Percentiles rank a stretch among this genome's conserved stretches.
These are phyloP conservation scores for Ophidiomyces ophidiicola DNA, from an alignment of 2,329 filamentous ascomycete species.

Conservation along the genomic window DNA sequence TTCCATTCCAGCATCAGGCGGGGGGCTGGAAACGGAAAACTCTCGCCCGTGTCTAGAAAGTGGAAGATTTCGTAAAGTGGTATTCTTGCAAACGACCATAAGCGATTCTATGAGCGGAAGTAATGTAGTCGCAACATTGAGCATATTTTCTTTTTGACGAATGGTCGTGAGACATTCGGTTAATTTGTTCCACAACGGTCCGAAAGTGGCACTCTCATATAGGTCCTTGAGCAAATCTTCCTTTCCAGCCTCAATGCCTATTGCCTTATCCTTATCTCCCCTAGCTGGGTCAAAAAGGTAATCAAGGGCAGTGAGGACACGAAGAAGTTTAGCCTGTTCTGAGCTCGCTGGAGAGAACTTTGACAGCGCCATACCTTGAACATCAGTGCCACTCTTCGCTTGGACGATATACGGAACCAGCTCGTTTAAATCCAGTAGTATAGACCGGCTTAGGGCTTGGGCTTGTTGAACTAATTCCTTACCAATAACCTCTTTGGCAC, in stretches of 20 bases:
- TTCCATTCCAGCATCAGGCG: constrained; percentile 71
- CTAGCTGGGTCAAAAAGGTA: constrained; percentile 82
- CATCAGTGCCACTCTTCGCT: constrained; percentile 79
- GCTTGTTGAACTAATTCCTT: constrained; percentile 82
- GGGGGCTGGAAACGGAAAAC: constrained; percentile 59
- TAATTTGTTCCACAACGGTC: constrained; percentile 79
- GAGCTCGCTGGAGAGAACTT: constrained; percentile 95
- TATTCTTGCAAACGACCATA: constrained; percentile 99
- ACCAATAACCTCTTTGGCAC: constrained; percentile 82
- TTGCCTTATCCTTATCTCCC: constrained; percentile 40
- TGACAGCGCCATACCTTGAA: constrained; percentile 82
- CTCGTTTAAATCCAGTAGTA: constrained; percentile 71
- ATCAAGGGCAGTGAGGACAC: constrained; percentile 84
- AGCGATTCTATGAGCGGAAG: constrained; percentile 88
- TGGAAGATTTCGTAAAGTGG: constrained; percentile 59
- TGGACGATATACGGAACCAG: constrained; percentile 75
- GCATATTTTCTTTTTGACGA: constrained; percentile 82
- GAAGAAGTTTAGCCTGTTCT: constrained; percentile 88
- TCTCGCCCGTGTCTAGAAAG: constrained; percentile 48
- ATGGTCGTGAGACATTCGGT: constrained; percentile 82
- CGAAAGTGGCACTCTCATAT: constrained; percentile 84
- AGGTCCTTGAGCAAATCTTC: constrained; percentile 75
- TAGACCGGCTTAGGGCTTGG: constrained; percentile 68
- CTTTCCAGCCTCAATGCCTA: constrained; percentile 52
- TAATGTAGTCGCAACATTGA: constrained; percentile 92